These are phyloP conservation scores for Amyloporia xantha DNA, from an alignment of 768 basidiomycete genomes.

Conservation along the genomic window DNA sequence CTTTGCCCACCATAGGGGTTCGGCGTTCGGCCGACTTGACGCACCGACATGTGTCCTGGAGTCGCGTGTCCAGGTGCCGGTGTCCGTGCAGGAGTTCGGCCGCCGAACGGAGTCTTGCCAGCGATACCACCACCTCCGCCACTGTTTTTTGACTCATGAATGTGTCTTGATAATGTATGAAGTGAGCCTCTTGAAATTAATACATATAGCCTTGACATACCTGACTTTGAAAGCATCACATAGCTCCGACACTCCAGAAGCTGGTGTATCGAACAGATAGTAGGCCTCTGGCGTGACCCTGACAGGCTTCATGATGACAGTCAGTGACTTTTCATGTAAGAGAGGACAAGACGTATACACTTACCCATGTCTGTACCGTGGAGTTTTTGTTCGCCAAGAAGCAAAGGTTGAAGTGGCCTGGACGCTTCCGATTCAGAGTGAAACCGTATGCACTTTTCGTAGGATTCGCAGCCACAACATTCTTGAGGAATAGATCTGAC, in stretches of 20 bases:
- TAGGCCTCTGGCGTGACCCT: constrained; percentile 86
- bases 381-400: constrained; percentile 92
- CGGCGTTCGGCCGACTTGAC: constrained; percentile 66
- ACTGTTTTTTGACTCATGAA: constrained; percentile 70
- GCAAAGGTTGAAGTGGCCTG: constrained; percentile 90
- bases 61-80: constrained; percentile 48
- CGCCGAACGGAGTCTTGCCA: constrained; percentile 77
- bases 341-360: too few species aligned
- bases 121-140: constrained; percentile 42
- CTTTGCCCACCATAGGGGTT: constrained; percentile 56
- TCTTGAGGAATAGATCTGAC: constrained; percentile 85
- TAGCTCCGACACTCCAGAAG: constrained; percentile 85
- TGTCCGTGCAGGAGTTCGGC: constrained; percentile 74
- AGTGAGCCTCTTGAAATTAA: neutral
- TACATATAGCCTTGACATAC: constrained; percentile 28
- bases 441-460: constrained; percentile 96
- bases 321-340: too few species aligned
- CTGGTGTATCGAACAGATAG: constrained; percentile 84
- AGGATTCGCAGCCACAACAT: constrained; percentile 88
- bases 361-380: constrained; percentile 86
- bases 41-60: constrained; percentile 74
- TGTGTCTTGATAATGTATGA: constrained; percentile 41
- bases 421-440: constrained; percentile 78
- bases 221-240: constrained; percentile 97
- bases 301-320: constrained; percentile 53